Conservation (phyloP, 768 basidiomycete genomes). For the Cystofilobasidium bisporidii region DNA sequence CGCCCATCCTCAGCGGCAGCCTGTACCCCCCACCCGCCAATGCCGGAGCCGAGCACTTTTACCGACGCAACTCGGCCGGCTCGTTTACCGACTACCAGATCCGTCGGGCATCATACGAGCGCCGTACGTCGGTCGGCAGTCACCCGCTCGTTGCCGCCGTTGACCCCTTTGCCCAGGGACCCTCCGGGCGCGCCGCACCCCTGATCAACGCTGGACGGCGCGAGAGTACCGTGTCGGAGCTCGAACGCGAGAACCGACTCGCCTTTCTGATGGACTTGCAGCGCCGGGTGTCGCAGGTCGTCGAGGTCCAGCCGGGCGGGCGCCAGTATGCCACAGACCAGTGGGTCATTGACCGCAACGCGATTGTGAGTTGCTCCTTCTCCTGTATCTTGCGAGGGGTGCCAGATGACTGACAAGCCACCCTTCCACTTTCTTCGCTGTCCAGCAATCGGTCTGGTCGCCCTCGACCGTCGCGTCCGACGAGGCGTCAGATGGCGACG, state of each 20-base stretch:
- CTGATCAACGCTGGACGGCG: not conserved
- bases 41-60: not conserved
- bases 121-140: not conserved
- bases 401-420: too few species aligned
- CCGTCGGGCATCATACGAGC: not conserved
- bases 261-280: not conserved
- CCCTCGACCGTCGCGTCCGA: slow-evolving; percentile 1
- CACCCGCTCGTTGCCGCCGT: not conserved
- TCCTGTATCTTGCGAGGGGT: not conserved
- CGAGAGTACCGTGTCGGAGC: not conserved
- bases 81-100: slow-evolving; percentile 4
- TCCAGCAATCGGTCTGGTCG: not conserved
- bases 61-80: not conserved
- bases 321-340: not conserved
- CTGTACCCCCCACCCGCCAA: not conserved
- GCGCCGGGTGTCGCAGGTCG: not conserved
- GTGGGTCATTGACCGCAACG: not conserved
- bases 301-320: not conserved
- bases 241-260: not conserved
- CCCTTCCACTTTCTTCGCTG: not conserved
- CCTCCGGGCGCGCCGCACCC: too few species aligned
- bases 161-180: not conserved
- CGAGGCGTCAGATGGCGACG: not conserved
- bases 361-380: not conserved
- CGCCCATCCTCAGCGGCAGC: not conserved